Base-by-base conservation (phyloP, 2,329 filamentous ascomycete species). In the Microsporum ferrugineum region DNA sequence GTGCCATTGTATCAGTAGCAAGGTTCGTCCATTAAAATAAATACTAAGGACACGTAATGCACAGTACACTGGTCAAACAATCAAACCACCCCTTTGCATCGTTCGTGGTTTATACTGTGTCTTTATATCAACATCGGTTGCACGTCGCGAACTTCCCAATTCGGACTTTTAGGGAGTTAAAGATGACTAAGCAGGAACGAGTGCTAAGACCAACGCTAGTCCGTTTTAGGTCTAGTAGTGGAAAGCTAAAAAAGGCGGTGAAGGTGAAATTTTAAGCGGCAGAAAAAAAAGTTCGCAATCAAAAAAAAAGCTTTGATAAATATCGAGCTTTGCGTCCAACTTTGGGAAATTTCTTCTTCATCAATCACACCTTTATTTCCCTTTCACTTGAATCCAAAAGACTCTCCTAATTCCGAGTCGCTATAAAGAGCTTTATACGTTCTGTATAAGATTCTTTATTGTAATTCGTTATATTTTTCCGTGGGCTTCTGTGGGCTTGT, bases 401-500 rank as follows among this genome's bases (percentile, higher is more conserved):
- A 71, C 71, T 68, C 17, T 73, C 68, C 31, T 33, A 8, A 73
- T 67, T 70, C 68, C 71, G 71, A 57, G 33, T 57, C 33, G 14
- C 14, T 39, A 29, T 6, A 41, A 56, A 34, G 51, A 56, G 51
- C 17, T 10, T 17, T 56, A 38, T 38, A 56, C 51, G 31, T 56
- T 57, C 55, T 57, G 55, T 57, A 29, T 57, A 38, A 17, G 17
- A 66, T 68, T 70, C 69, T 71, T 56, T 10, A 38, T 17, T 39
- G 34, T 7, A 41, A 41, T 33, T 57, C 34, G 55, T 3, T 41
- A n/a, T 2, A 38, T n/a, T 38, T 17, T 71, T 73, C 71, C 71
- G 71, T 75, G 73, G 73, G 73, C 71, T 69, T 69, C 66, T 68
- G 72, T 75, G 72, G 73, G 72, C 73, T 75, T 71, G 49, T 53